These are phyloP conservation scores for Ambrosia artemisiifolia DNA, from an alignment of 129 eudicot genomes.

Conservation along the genomic window DNA sequence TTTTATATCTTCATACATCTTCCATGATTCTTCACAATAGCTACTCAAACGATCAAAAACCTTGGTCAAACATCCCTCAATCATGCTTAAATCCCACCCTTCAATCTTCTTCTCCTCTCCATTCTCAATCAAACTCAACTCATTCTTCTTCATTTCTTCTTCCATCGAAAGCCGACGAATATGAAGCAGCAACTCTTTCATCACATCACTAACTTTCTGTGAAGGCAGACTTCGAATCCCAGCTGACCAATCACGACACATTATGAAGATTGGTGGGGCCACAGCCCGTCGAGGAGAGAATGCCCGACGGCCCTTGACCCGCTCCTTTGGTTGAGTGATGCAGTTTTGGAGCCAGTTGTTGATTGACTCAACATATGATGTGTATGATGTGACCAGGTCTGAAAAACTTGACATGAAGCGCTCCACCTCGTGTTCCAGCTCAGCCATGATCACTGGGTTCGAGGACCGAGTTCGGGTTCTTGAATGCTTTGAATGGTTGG, in stretches of 20 bases:
- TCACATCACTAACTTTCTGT: constrained; percentile 60
- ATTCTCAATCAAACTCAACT: constrained; percentile 6
- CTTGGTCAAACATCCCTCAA: constrained; percentile 63
- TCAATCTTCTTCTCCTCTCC: constrained; percentile 22
- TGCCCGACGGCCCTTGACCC: constrained; percentile 55
- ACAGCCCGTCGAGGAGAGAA: constrained; percentile 70
- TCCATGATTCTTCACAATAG: constrained; percentile 78
- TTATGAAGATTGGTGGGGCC: constrained; percentile 81
- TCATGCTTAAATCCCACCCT: constrained; percentile 36
- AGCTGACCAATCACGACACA: constrained; percentile 68
- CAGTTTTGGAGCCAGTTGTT: constrained; percentile 91
- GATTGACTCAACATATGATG: constrained; percentile 67
- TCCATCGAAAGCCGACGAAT: constrained; percentile 41
- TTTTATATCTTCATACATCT: constrained; percentile 68
- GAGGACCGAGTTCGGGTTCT: constrained; percentile 29
- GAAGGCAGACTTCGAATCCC: constrained; percentile 64
- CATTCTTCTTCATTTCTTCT: constrained; percentile 33
- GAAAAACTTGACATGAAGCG: constrained; percentile 72
- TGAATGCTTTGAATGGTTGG: constrained; percentile 51
- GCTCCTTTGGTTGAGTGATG: constrained; percentile 62
- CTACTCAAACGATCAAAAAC: constrained; percentile 71
- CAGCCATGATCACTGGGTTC: constrained; percentile 49
- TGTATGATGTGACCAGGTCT: constrained; percentile 61
- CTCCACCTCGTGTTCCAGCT: constrained; percentile 66
- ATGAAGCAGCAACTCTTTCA: constrained; percentile 45